A percentile compares a stretch with the other conserved stretches of the same genome.
These are phyloP conservation scores for Cyberlindnera veronae DNA, from an alignment of 805 yeast genomes.

Conservation along the genomic window DNA sequence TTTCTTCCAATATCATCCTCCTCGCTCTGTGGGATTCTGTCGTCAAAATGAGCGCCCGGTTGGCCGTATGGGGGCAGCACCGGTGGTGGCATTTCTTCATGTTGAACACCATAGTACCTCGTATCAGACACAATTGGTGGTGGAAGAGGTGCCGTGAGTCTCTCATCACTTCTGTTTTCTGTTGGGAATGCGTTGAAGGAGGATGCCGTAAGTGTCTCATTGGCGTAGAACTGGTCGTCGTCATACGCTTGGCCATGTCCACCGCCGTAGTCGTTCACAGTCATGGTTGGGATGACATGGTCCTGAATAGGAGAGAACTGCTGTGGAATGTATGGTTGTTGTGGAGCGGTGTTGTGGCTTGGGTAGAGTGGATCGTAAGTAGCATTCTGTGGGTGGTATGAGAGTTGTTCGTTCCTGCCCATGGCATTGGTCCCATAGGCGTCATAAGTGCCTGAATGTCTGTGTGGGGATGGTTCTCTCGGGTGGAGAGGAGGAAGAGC, in stretches of 20 bases:
- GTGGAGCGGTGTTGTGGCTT: background rate
- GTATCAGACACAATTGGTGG: conserved; percentile 11
- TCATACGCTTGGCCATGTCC: conserved; percentile 3
- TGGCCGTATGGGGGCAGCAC: conserved; percentile 5
- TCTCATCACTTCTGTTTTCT: conserved; percentile 8
- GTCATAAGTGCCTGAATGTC: conserved; percentile 6
- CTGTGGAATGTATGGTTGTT: conserved; percentile 8
- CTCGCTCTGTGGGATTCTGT: conserved; percentile 15
- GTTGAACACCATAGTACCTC: conserved; percentile 8
- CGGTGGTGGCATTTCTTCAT: conserved; percentile 8
- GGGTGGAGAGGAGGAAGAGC: conserved; percentile 12
- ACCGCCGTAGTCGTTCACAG: conserved; percentile 7
- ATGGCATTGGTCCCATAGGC: conserved; percentile 3
- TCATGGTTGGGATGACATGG: conserved; percentile 17
- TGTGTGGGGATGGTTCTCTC: conserved; percentile 13
- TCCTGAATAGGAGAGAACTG: conserved; percentile 28
- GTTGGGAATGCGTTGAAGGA: conserved; percentile 24
- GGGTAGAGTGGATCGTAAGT: conserved; percentile 6
- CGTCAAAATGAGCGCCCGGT: conserved; percentile 9
- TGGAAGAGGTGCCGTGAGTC: conserved; percentile 9
- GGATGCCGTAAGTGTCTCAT: conserved; percentile 14
- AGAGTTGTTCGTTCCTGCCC: conserved; percentile 4
- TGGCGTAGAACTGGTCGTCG: conserved; percentile 18
- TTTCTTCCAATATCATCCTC: conserved; percentile 38
- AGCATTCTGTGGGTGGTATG: conserved; percentile 8